Evolutionary conservation across 2,329 filamentous ascomycete genomes (phyloP), one percentile per base, ranked within the genome.

Genomic region (Paecilomyces variotii): DNA sequence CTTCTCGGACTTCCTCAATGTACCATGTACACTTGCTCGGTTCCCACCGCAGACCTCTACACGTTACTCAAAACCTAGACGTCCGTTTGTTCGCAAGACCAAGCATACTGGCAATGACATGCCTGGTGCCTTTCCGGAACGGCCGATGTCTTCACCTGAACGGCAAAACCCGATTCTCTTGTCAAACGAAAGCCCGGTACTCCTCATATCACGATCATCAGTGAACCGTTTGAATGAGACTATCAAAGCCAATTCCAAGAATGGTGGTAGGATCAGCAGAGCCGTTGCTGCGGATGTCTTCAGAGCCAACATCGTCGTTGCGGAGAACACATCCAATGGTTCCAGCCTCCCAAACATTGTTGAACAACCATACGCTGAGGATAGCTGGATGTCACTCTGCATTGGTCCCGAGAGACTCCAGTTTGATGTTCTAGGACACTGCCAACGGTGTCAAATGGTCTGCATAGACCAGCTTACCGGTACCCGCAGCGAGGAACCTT

Each of bases 371-470:
- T 97, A 94, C 71, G 81, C 82, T 0, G 93, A 97, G 74, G 94
- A 97, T 64, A 72, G 77, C 4, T 97, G 93, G 93, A 78, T 77
- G 11, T 79, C 74, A 14, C 67, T 96, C 49, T 79, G 76, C 7
- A 88, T 97, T 59, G 89, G 88, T 0, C 60, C 66, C 0, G 61
- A 63, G 1, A 59, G 69, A 19, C 49, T 72, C 27, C 64, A 57
- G 0, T 72, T 80, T 25, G 68, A 88, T 61, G 84, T 95, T 67
- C 76, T 97, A 3, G 93, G 92, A 0, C 84, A 89, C 2, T 99
- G 94, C 68, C 84, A 91, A 60, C 80, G 94, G 60, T 99, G 94
- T 66, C 91, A 96, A 72, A 97, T 99, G 92, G 88, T 99, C 9
- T 97, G 93, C 70, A 85, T 97, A 53, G 87, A 99, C 68, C 94